These are phyloP conservation scores for Penstemon davidsonii DNA, from an alignment of 257 asterid genomes.

Conservation along the genomic window DNA sequence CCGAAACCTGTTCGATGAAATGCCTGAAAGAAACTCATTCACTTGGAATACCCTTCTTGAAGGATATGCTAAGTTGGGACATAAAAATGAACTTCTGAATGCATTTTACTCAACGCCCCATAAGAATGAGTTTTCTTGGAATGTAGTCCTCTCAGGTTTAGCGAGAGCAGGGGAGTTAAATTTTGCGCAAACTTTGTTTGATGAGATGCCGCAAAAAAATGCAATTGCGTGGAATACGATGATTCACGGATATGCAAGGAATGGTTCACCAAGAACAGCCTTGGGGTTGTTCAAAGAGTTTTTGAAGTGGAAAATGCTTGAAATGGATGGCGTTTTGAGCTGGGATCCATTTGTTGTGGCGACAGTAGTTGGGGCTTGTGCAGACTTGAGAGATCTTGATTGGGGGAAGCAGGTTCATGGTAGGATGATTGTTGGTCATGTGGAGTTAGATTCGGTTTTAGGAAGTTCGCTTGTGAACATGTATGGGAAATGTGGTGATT, in stretches of 20 bases:
- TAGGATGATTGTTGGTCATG: conserved; percentile 44
- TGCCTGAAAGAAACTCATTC: conserved; percentile 62
- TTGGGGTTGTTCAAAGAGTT: conserved; percentile 53
- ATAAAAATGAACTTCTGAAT: conserved; percentile 30
- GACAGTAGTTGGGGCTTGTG: conserved; percentile 64
- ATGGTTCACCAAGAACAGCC: conserved; percentile 46
- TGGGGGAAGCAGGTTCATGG: conserved; percentile 85
- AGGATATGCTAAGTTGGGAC: conserved; percentile 56
- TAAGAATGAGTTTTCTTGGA: conserved; percentile 79
- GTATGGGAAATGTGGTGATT: conserved; percentile 76
- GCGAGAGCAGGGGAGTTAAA: conserved; percentile 53
- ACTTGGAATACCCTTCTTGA: conserved; percentile 81
- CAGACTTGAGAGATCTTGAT: conserved; percentile 42
- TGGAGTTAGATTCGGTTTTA: conserved; percentile 63
- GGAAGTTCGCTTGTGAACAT: conserved; percentile 74
- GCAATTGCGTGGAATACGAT: conserved; percentile 63
- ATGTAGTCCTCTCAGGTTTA: conserved; percentile 53
- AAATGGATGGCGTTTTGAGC: conserved; percentile 29
- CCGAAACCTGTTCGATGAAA: conserved; percentile 65
- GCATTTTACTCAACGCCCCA: conserved; percentile 54
- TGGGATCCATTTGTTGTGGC: conserved; percentile 62
- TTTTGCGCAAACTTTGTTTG: conserved; percentile 41
- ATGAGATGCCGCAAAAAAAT: conserved; percentile 72
- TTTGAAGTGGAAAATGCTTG: conserved; percentile 36
- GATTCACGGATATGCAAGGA: conserved; percentile 68